Conservation (phyloP, 208 protist genomes). For the Leishmania tarentolae region DNA sequence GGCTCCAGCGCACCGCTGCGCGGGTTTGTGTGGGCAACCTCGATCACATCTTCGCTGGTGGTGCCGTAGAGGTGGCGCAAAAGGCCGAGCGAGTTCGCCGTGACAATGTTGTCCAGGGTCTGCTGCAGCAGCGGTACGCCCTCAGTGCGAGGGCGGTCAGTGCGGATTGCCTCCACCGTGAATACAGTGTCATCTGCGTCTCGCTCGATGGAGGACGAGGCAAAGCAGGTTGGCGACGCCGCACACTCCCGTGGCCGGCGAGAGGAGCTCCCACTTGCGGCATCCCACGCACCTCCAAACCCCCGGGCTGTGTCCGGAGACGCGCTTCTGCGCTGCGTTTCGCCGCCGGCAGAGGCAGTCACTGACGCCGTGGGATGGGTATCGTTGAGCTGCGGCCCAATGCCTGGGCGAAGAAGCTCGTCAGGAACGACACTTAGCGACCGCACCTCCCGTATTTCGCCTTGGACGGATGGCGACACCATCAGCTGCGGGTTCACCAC, state of each 20-base stretch:
- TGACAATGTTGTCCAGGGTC: neutral
- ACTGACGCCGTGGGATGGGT: neutral
- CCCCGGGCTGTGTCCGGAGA: neutral
- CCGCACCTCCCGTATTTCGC: slow-evolving; percentile 33
- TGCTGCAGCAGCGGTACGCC: slow-evolving; percentile 19
- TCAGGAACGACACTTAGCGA: slow-evolving; percentile 29
- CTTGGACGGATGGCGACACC: slow-evolving; percentile 57
- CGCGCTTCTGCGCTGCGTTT: slow-evolving; percentile 1
- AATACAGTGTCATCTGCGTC: neutral
- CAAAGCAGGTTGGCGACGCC: neutral
- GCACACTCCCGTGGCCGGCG: neutral
- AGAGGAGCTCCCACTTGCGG: neutral
- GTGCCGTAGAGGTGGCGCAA: slow-evolving; percentile 56
- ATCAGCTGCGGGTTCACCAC: slow-evolving; percentile 62
- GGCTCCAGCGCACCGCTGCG: slow-evolving; percentile 22
- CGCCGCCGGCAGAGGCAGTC: neutral
- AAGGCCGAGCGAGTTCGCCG: slow-evolving; percentile 21
- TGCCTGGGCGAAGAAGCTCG: slow-evolving; percentile 14
- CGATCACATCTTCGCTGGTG: slow-evolving; percentile 41
- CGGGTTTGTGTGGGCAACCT: slow-evolving; percentile 23
- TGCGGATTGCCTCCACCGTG: slow-evolving; percentile 22
- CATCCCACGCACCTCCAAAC: neutral
- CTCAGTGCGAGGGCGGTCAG: neutral
- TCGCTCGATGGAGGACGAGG: neutral
- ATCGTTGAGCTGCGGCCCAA: slow-evolving; percentile 28